Conservation (phyloP, 176 grass and related monocot genomes). For the Microstegium vimineum region DNA sequence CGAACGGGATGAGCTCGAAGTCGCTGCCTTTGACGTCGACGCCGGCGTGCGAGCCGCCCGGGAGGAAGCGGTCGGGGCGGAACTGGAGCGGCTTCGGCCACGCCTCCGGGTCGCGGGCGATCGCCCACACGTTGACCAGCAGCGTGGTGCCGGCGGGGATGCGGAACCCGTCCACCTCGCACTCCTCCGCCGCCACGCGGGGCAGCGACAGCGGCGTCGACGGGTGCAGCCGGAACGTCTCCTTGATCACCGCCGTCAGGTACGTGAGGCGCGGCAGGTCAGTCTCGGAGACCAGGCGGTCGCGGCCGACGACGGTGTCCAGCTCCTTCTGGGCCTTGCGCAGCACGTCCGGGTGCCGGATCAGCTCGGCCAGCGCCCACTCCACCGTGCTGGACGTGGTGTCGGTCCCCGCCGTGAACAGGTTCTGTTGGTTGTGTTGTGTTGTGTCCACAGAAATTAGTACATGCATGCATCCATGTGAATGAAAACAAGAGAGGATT, state of each 20-base stretch:
- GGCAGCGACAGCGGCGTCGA: conserved; percentile 8
- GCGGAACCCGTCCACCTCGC: not conserved
- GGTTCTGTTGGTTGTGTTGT: too few species aligned
- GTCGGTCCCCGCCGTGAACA: not conserved
- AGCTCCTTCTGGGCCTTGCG: not conserved
- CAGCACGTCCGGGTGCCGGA: not conserved
- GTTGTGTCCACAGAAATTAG: too few species aligned
- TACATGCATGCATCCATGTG: too few species aligned
- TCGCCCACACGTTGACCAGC: conserved; percentile 8
- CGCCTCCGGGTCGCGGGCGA: not conserved
- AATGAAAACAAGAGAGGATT: too few species aligned
- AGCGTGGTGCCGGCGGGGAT: not conserved
- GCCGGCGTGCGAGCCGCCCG: not conserved
- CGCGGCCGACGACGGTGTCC: not conserved
- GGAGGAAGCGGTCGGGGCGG: not conserved
- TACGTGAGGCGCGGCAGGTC: not conserved
- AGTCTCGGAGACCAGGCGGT: not conserved
- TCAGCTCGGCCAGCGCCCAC: too few species aligned
- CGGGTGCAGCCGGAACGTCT: not conserved
- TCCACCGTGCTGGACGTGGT: too few species aligned
- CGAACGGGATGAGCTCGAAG: too few species aligned
- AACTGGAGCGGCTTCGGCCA: not conserved
- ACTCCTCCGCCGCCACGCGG: not conserved
- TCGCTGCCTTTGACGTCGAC: not conserved
- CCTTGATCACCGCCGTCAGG: not conserved